Evolutionary conservation across 495 filamentous ascomycete genomes (phyloP).

Genomic region (Trichoderma gamsii): DNA sequence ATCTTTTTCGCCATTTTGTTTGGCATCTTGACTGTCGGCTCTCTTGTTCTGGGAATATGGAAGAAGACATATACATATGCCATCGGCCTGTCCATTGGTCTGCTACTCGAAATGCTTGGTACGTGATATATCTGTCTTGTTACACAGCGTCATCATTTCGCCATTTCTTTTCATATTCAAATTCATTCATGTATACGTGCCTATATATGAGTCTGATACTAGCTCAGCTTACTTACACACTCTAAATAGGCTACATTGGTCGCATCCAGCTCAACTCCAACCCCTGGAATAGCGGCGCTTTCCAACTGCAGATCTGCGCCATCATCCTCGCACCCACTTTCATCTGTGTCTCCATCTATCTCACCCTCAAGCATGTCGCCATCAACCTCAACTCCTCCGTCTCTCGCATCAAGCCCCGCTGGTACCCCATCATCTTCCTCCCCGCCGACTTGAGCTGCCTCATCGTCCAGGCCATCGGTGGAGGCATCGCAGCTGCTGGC

Average conservation of each 20-base stretch:
- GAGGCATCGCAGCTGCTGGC: conserved; percentile 52
- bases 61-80: conserved; percentile 59
- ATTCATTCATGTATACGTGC: too few relatives aligned
- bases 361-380: conserved; percentile 61
- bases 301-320: conserved; percentile 63
- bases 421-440: conserved; percentile 61
- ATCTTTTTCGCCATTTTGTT: conserved; percentile 55
- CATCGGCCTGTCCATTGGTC: conserved; percentile 45
- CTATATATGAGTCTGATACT: background rate
- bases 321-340: conserved; percentile 62
- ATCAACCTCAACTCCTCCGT: conserved; percentile 48
- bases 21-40: conserved; percentile 40
- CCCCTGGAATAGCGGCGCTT: conserved; percentile 52
- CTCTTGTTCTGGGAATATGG: conserved; percentile 47
- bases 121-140: background rate
- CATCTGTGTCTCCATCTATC: conserved; percentile 59
- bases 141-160: too few relatives aligned
- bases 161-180: background rate
- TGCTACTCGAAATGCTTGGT: conserved; percentile 37
- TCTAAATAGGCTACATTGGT: conserved; percentile 50
- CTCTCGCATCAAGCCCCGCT: conserved; percentile 49
- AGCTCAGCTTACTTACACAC: background rate
- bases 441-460: conserved; percentile 59
- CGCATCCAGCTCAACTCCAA: conserved; percentile 55
- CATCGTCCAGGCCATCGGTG: conserved; percentile 58